Base-by-base conservation (phyloP, 2,329 filamentous ascomycete species). In the Cladobotryum protrusum region DNA sequence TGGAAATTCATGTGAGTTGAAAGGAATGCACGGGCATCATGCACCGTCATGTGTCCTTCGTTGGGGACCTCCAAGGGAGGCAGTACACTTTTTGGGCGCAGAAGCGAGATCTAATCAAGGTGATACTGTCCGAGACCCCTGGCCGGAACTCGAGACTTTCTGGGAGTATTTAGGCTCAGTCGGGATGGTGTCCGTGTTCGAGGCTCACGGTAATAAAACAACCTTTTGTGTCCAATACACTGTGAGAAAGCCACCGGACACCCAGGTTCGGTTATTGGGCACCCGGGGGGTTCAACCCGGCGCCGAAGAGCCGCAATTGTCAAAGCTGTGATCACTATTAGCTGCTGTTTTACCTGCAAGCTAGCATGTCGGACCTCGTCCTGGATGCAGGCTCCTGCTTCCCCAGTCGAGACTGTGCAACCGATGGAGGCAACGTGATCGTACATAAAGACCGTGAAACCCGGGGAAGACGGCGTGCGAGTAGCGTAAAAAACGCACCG, bases 1-100 rank as follows among this genome's bases (percentile, higher is more conserved):
- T 13, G 19, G 42, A 43, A 44, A 63, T 65, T 66, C 64, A 66
- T 66, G 64, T 66, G 64, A 66, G 64, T 53, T 50, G 56, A 50
- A 52, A 58, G 54, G 49, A 53, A 66, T 66, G 64, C 62, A 66
- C 54, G 59, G 57, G 55, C 57, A 48, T 24, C 37, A 49, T 50
- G 52, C 50, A 48, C 48, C 32, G 19, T 46, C 52, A 36, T 51
- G 34, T 49, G 52, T 47, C 17, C 44, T 47, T 7, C 5, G 8
- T 18, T 37, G 35, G 35, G 14, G 17, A 2, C n/a, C 39, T 42
- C n/a, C 4, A 17, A 17, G 39, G 35, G n/a, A 6, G 24, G 24
- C 11, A 29, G 24, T 29, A 29, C 7, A 8, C 2, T 29, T 29
- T 29, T 29, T 29, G 24, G 24, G 11, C 24, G 6, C 11, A 9